Evolutionary conservation across 2,329 filamentous ascomycete species (phyloP), one percentile per base, ranked within the genome.

Genomic region (Aspergillus puulaauensis): DNA sequence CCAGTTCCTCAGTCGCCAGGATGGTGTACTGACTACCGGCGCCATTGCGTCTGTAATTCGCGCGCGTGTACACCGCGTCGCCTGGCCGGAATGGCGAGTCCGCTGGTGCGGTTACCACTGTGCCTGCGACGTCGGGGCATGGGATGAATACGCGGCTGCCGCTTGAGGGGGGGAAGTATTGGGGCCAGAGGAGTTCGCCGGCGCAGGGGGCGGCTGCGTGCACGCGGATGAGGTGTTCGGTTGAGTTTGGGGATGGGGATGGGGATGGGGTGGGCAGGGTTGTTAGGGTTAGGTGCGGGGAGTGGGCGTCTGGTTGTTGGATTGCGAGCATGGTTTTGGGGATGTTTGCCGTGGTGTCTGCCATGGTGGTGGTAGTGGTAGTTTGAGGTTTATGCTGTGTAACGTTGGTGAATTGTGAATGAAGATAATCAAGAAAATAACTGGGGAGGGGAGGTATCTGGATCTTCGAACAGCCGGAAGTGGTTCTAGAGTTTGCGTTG

Each of bases 171-270:
- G 69, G 52, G 49, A 71, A 68, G 21, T 70, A 64, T 40, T 69
- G 69, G 2, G 75, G 70, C 79, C 78, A 81, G 61, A 69, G 66
- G 11, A 81, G 73, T 59, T 81, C 79, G 14, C 74, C 73, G 2
- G 73, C 68, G 41, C 74, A 79, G 14, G 78, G 70, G 6, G 76
- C 72, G 35, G 70, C 70, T 49, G 75, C 64, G 50, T 75, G 70
- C 5, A 75, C 70, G 46, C 69, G 70, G 67, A 81, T 73, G 19
- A 79, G 70, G 62, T 80, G 71, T 57, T 76, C 70, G 23, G 60
- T 46, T 27, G 50, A 63, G 19, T 59, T 61, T 43, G 60, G 67
- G 54, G 63, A 48, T 64, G 71, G 44, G 59, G 63, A 48, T 64
- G 71, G 44, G 59, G 48, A 41, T 55, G 69, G 65, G 11, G 61